Base-by-base conservation (phyloP, 1,139 yeast species). In the Protomyces arabidopsidicola region DNA sequence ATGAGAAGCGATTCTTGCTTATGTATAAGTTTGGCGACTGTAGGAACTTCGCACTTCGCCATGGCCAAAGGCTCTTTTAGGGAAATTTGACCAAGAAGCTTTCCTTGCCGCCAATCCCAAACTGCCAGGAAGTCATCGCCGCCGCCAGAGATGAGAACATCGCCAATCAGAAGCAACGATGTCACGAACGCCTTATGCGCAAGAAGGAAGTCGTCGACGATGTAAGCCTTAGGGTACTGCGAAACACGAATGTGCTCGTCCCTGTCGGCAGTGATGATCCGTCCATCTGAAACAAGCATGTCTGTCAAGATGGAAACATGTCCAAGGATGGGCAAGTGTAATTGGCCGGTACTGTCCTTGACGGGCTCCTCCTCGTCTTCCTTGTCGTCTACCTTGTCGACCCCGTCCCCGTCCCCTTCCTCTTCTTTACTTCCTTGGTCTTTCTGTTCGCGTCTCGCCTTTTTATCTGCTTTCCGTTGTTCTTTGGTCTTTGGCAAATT, bases 221-320 rank as follows among this genome's bases (percentile, higher is more conserved):
- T 84, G 71, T 78, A 88, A 2, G 93, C 79, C 68, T 87, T 81
- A 1, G 98, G 98, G 70, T 81, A 90, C 68, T 84, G 82, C 2
- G 97, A 84, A n/a, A 95, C 81, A 71, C 95, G 82, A 68, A 95
- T 88, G 73, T 95, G 99, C 75, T 95, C 99, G 74, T 95, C 99
- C 75, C 98, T 82, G 75, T 95, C 99, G 50, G 93, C 86, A 1
- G 96, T 86, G 66, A 93, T 79, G 24, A 91, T 75, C 68, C 77
- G 88, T 68, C 82, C 81, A 35, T 45, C 20, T 16, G 42, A 78
- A 20, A 83, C 75, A 18, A 83, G 78, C 9, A 90, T 81, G 69
- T 86, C 90, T 31, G 96, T 88, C 68, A 95, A 81, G 97, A 95
- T 90, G 2, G 98, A 91, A 2, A 95, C 98, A 75, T 95, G 99